phyloP scores from a whole-genome alignment of 441 rosid species.

The Gossypium gossypioides region DNA sequence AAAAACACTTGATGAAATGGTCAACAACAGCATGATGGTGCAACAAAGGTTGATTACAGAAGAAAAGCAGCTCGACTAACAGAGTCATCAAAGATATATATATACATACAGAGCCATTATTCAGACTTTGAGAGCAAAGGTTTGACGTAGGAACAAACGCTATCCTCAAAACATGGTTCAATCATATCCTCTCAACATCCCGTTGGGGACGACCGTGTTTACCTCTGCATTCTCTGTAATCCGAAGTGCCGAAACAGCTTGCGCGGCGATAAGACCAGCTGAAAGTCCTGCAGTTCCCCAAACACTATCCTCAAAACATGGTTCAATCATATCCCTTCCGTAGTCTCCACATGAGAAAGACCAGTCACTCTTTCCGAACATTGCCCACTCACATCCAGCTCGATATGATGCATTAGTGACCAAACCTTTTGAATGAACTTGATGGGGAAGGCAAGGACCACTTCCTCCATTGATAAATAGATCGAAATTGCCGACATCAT shows the following conservation, averaged over 20 bases:
- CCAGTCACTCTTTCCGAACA: conserved; percentile 41
- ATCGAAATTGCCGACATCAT: conserved; percentile 43
- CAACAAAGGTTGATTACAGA: conserved; percentile 6
- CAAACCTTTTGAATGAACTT: conserved; percentile 39
- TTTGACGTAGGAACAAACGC: conserved; percentile 4
- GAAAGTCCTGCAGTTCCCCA: conserved; percentile 49
- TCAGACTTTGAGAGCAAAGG: conserved; percentile 15
- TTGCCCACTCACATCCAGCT: conserved; percentile 35
- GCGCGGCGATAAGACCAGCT: conserved; percentile 64
- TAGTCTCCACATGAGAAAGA: conserved; percentile 39
- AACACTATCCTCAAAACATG: conserved; percentile 28
- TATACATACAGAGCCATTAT: conserved; percentile 20
- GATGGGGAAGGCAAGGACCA: conserved; percentile 28
- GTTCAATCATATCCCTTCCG: conserved; percentile 26
- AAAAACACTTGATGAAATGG: not conserved
- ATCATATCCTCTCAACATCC: conserved; percentile 45
- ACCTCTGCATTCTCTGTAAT: conserved; percentile 65
- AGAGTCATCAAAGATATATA: conserved; percentile 19
- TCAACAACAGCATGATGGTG: not conserved
- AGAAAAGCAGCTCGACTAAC: conserved; percentile 13
- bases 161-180: conserved; percentile 21
- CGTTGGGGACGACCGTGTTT: conserved; percentile 41
- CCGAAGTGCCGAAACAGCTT: conserved; percentile 77
- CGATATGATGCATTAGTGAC: conserved; percentile 37
- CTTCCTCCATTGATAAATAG: conserved; percentile 36